A percentile compares a stretch with the other conserved stretches of the same genome.
Evolutionary conservation across 176 grass and related monocot genomes (phyloP).

Genomic region (Carex myosuroides): DNA sequence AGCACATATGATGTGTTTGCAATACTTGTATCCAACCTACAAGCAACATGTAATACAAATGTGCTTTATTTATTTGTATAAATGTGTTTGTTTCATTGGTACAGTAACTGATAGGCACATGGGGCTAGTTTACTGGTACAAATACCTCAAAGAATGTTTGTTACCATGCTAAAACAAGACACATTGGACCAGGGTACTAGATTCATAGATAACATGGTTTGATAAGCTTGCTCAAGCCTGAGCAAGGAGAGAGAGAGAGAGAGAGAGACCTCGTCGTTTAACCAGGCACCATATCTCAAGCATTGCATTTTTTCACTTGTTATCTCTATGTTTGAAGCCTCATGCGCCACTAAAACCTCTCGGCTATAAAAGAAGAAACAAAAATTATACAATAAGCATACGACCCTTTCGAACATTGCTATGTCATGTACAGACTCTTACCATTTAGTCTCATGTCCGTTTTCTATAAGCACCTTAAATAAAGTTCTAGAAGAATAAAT

Average conservation of each 20-base stretch:
- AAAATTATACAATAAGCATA: neutral
- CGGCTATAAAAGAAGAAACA: neutral
- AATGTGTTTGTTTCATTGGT: neutral
- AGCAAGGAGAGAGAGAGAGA: neutral
- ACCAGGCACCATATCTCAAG: slow-evolving; percentile 23
- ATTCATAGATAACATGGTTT: neutral
- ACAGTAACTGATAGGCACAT: neutral
- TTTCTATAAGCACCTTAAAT: neutral
- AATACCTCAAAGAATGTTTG: neutral
- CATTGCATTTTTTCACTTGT: slow-evolving; percentile 22
- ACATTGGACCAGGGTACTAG: neutral
- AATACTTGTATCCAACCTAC: neutral
- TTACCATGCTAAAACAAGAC: neutral
- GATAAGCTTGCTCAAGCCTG: neutral
- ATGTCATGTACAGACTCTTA: neutral
- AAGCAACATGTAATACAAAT: neutral
- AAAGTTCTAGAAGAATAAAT: slow-evolving; percentile 4
- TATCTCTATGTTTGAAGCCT: slow-evolving; percentile 25
- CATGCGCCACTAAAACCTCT: slow-evolving; percentile 6
- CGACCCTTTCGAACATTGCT: neutral
- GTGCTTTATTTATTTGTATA: neutral
- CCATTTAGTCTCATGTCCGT: neutral
- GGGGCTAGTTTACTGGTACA: neutral
- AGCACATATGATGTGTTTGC: neutral
- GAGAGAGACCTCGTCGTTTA: slow-evolving; percentile 23